phyloP scores from a whole-genome alignment of 2,329 filamentous ascomycete genomes.

The Oidium heveae region DNA sequence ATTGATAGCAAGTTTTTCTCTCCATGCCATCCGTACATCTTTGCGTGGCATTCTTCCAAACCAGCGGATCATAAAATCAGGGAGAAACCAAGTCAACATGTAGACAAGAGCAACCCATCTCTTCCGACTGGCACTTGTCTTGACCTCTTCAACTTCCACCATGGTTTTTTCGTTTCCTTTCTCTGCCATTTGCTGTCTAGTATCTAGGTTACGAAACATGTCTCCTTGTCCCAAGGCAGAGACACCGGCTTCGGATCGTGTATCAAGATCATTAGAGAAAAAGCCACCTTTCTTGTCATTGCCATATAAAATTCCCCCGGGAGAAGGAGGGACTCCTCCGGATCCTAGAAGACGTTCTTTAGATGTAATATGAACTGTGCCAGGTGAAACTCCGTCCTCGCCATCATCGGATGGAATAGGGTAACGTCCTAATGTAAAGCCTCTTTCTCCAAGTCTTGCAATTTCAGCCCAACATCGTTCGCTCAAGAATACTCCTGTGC shows the following conservation, averaged over 20 bases:
- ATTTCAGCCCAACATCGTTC: constrained; percentile 91
- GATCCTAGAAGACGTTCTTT: constrained; percentile 31
- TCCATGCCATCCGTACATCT: constrained; percentile 79
- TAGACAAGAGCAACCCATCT: constrained; percentile 76
- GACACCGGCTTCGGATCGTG: constrained; percentile 70
- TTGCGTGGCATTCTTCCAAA: constrained; percentile 74
- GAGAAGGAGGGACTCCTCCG: constrained; percentile 25
- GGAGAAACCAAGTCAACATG: constrained; percentile 62
- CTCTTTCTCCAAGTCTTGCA: constrained; percentile 42
- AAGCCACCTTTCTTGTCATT: constrained; percentile 61
- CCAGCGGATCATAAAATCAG: constrained; percentile 55
- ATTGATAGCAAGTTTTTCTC: constrained; percentile 96
- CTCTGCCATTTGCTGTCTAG: constrained; percentile 80
- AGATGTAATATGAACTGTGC: constrained; percentile 31
- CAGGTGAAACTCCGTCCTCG: constrained; percentile 33
- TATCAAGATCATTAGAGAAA: constrained; percentile 53
- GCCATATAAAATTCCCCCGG: constrained; percentile 36
- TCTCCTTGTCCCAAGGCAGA: constrained; percentile 84
- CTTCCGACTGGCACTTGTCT: constrained; percentile 56
- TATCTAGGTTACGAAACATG: constrained; percentile 96
- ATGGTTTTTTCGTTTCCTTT: constrained; percentile 79
- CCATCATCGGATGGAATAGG: constrained; percentile 30
- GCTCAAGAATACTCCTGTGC: constrained; percentile 84
- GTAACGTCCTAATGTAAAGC: constrained; percentile 27
- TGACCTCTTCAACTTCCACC: constrained; percentile 69